phyloP scores from a whole-genome alignment of 2,329 filamentous ascomycete species.

The Ramularia endophylla region DNA sequence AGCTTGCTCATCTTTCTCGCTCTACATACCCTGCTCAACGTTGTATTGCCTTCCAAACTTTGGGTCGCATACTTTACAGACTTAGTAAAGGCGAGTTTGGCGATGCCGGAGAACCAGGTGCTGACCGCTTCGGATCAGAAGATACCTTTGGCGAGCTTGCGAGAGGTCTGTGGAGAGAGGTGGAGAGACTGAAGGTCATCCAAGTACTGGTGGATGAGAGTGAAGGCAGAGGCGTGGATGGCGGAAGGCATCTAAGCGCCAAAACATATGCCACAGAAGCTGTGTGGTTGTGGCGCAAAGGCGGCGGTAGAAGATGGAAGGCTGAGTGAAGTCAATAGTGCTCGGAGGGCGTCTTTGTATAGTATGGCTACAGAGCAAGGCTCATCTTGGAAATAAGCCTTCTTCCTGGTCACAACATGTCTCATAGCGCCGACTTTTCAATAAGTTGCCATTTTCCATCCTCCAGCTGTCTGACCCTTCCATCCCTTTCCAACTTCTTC shows the following conservation, averaged over 20 bases:
- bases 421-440: conserved; percentile 20
- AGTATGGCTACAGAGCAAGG: too few relatives aligned
- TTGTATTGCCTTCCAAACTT: conserved; percentile 85
- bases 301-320: conserved; percentile 56
- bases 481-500: conserved; percentile 69
- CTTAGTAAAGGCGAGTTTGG: conserved; percentile 69
- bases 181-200: conserved; percentile 71
- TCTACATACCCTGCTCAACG: conserved; percentile 80
- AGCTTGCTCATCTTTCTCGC: conserved; percentile 73
- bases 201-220: conserved; percentile 74
- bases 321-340: conserved; percentile 30
- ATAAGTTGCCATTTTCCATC: conserved; percentile 30
- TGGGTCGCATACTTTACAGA: conserved; percentile 78
- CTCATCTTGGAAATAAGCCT: too few relatives aligned
- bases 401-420: too few relatives aligned
- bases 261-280: conserved; percentile 83
- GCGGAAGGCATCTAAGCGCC: conserved; percentile 64
- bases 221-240: conserved; percentile 51
- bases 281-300: conserved; percentile 78
- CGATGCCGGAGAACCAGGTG: conserved; percentile 40
- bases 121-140: conserved; percentile 38
- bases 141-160: conserved; percentile 46
- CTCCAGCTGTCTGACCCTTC: conserved; percentile 48
- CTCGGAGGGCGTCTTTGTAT: too few relatives aligned
- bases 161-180: conserved; percentile 73